Conservation (phyloP, 1,139 yeast species). For the Pichia sp. region DNA sequence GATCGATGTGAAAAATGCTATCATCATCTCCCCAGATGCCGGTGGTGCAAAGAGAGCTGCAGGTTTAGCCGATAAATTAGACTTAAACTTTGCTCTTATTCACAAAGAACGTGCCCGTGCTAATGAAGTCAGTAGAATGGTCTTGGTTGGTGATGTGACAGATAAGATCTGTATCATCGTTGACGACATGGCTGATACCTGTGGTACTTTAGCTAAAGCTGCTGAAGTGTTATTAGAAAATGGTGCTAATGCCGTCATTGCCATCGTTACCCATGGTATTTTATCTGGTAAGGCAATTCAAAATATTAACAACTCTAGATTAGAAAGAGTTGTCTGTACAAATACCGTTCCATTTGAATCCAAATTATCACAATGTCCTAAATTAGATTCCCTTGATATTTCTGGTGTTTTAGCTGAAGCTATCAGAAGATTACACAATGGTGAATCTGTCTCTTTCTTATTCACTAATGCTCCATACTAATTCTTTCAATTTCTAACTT, state of each 20-base stretch:
- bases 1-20: conserved; percentile 65
- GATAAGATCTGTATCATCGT: conserved; percentile 86
- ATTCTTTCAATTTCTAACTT: no score
- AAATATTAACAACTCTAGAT: conserved; percentile 74
- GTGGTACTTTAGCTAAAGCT: conserved; percentile 96
- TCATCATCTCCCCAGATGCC: conserved; percentile 95
- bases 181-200: conserved; percentile 99
- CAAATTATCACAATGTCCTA: conserved; percentile 66
- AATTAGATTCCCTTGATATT: conserved; percentile 79
- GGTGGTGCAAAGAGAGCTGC: conserved; percentile 99
- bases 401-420: conserved; percentile 95
- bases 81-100: conserved; percentile 90
- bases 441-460: conserved; percentile 91
- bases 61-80: conserved; percentile 88
- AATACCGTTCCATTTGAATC: conserved; percentile 93
- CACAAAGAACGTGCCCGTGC: conserved; percentile 97
- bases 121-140: conserved; percentile 93
- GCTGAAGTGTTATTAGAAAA: conserved; percentile 85
- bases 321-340: conserved; percentile 85
- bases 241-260: conserved; percentile 83
- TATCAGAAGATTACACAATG: conserved; percentile 93
- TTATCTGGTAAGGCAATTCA: conserved; percentile 85
- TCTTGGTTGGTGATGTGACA: conserved; percentile 91
- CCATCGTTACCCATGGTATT: conserved; percentile 95
- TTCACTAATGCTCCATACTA: conserved; percentile 71